Evolutionary conservation across 2,329 filamentous ascomycete species (phyloP).

Genomic region (Penicillium thymicola): DNA sequence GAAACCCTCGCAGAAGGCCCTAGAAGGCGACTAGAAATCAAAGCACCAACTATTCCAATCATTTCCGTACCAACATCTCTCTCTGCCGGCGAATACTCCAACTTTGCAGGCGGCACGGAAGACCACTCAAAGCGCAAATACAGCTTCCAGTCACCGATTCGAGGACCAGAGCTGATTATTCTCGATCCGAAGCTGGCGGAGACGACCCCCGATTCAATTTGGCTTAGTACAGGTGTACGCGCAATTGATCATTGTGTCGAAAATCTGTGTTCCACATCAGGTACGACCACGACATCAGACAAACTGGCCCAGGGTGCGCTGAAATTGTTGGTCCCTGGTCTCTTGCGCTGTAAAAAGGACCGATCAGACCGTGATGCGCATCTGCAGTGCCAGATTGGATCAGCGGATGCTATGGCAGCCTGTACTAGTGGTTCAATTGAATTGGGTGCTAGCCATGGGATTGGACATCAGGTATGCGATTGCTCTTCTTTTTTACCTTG

Average conservation of each 20-base stretch:
- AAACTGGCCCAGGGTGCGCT: conserved; percentile 41
- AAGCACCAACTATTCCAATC: conserved; percentile 31
- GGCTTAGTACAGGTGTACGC: conserved; percentile 58
- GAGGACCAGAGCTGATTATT: conserved; percentile 53
- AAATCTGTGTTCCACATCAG: conserved; percentile 46
- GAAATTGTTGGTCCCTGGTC: conserved; percentile 40
- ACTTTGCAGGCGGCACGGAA: conserved; percentile 40
- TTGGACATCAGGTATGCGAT: conserved; percentile 48
- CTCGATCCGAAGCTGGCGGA: conserved; percentile 53
- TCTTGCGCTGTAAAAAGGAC: conserved; percentile 43
- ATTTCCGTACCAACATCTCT: conserved; percentile 44
- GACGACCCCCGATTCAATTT: conserved; percentile 53
- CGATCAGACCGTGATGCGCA: conserved; percentile 42
- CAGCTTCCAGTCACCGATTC: conserved; percentile 36
- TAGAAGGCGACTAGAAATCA: conserved; percentile 23
- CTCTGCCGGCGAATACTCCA: conserved; percentile 43
- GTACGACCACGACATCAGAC: conserved; percentile 35
- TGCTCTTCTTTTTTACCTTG: conserved; percentile 4
- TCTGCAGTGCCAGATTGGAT: conserved; percentile 50
- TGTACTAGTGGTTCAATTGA: conserved; percentile 40
- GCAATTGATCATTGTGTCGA: conserved; percentile 60
- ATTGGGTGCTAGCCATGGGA: conserved; percentile 52
- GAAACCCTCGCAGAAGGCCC: conserved; percentile 33
- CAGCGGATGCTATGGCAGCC: conserved; percentile 53
- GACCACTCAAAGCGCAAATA: conserved; percentile 37